Base-by-base conservation (phyloP, 495 filamentous ascomycete genomes). In the Penicillium simplicissimum region DNA sequence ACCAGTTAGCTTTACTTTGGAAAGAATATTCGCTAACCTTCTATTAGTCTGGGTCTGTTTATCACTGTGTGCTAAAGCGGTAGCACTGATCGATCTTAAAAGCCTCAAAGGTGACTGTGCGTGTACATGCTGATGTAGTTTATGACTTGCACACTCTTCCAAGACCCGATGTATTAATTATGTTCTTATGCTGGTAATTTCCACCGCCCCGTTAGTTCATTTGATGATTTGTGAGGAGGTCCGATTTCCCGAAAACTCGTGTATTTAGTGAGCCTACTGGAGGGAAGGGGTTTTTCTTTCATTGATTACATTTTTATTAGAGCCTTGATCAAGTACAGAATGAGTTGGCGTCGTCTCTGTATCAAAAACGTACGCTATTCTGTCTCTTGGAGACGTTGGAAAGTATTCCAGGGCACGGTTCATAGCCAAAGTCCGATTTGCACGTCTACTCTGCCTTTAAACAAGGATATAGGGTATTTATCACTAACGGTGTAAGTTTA, bases 51-150 rank as follows among this genome's bases (percentile, higher is more conserved):
- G 4, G 61, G 61, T 21, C 36, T 64, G 0, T 64, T 34, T 43
- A 64, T 64, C 21, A 64, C 61, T 19, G 61, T 64, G 1, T 64
- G 61, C 43, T 64, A 52, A 63, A 37, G 17, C 8, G 19, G 5
- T 34, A 35, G 40, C n/a, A 35, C 17, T 57, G 28, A 31, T 4
- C 23, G 40, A 48, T 36, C n/a, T 25, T 15, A 4, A 53, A 34
- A 53, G 3, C 14, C 8, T 13, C 19, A n/a, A n/a, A 53, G 15
- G n/a, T 28, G 33, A 17, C 7, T 5, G 36, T 37, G 17, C 33
- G 6, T 37, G 8, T 53, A 13, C 9, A 17, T 14, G 21, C 21
- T 47, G 43, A 14, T 25, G 8, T 8, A 42, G 7, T 42, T 19
- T 15, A 42, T 42, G n/a, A n/a, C 6, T 21, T 45, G 4, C 42